Conservation (phyloP, 768 basidiomycete genomes). For the Leccinum olivaceopallidum region DNA sequence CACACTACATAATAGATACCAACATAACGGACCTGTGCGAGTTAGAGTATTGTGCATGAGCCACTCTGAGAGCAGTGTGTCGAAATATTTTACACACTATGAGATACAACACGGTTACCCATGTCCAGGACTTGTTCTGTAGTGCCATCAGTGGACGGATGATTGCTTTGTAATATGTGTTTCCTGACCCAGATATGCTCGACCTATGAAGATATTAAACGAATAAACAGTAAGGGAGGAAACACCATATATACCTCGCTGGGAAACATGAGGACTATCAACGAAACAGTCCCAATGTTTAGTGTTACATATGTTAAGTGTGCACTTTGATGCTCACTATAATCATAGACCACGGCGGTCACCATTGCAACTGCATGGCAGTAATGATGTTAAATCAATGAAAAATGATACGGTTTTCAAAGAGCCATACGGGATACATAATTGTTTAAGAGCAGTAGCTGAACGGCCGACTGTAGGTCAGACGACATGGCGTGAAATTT, state of each 20-base stretch:
- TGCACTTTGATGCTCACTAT: not conserved
- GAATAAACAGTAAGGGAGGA: not conserved
- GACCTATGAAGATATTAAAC: not conserved
- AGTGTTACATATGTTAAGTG: not conserved
- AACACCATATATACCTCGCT: not conserved
- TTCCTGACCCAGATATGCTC: not conserved
- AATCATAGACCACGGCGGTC: not conserved
- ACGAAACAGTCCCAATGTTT: not conserved
- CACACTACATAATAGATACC: too few species aligned
- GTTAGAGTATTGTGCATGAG: not conserved
- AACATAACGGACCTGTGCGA: too few species aligned
- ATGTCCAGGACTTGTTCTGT: not conserved
- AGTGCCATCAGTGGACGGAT: not conserved
- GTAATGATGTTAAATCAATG: not conserved
- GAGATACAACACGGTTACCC: not conserved
- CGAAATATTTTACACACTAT: not conserved
- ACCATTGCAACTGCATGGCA: not conserved
- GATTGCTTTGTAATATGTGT: not conserved
- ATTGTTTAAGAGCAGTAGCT: not conserved
- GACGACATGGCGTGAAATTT: not conserved
- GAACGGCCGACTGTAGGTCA: not conserved
- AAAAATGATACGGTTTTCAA: not conserved
- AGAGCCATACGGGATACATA: not conserved
- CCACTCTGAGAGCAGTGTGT: too few species aligned
- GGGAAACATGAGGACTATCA: not conserved